Base-by-base conservation (phyloP, 2,329 filamentous ascomycete species). In the Claviceps africana region DNA sequence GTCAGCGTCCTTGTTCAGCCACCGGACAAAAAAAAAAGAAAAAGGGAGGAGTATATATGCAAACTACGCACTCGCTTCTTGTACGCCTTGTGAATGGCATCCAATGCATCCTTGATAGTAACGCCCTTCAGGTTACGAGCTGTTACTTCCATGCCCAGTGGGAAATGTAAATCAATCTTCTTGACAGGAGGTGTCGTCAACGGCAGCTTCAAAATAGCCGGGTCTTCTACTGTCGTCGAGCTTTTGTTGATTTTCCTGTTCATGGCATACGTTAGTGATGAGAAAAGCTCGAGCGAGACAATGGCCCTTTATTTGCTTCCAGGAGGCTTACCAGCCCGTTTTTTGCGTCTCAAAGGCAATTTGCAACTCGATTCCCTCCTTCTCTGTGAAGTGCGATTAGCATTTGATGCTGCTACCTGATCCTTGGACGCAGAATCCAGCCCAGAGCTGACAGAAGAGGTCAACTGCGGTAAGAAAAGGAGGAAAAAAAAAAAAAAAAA, bases 31-130 rank as follows among this genome's bases (percentile, higher is more conserved):
- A n/a, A n/a, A n/a, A n/a, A n/a, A n/a, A n/a, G n/a, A n/a, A n/a
- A n/a, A n/a, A n/a, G n/a, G n/a, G n/a, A n/a, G n/a, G n/a, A n/a
- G n/a, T n/a, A 22, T 17, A n/a, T 19, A 3, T 9, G 5, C 33
- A 6, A n/a, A 47, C 15, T 45, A 68, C 81, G 61, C 71, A 90
- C 91, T 80, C 90, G 85, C 82, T 96, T 96, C 80, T 94, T 95
- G 77, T 88, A 95, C 61, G 86, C 81, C 77, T 95, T 96, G 78
- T 95, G 77, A 71, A 97, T 96, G 63, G 88, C 91, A 68, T 96
- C 90, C 68, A 95, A 67, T 54, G 89, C 89, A 70, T 97, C 91
- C 76, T 96, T 96, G 77, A 97, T 91, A 53, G 91, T 97, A 60
- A 97, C 89, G 53, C 91, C 91, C 70, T 90, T 91, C 62, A 90